Evolutionary conservation across 306 rosid species (phyloP), one percentile per base, ranked within the genome.

Genomic region (Parietaria judaica): DNA sequence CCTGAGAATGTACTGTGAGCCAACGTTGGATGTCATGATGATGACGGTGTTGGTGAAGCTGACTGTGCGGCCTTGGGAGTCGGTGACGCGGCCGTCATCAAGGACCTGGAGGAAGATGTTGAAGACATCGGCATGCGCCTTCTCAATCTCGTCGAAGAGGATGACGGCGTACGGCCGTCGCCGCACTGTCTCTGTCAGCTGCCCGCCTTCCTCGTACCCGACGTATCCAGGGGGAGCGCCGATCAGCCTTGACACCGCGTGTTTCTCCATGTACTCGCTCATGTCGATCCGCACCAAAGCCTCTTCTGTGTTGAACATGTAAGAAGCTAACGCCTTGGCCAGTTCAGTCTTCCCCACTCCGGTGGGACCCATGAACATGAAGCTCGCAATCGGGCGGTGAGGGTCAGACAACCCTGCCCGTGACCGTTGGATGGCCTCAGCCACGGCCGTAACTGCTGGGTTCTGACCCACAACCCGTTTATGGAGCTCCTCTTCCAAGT

Each of bases 171-270:
- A 92, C 1, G 99, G 96, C 73, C 96, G 80, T 78, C 96, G 83
- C 11, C 99, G 95, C 62, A 92, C 88, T n/a, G 68, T 79, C 78
- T 88, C 96, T 3, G 95, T 88, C 71, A 92, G 72, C 65, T 92
- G 99, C 58, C 99, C 99, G 16, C 99, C 99, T 77, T 92, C 99
- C 76, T 92, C 99, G 34, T 88, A 92, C 49, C 99, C 99, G 50
- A 88, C 96, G 65, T 92, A 92, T 70, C 99, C 99, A 48, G 99
- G 99, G 15, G 99, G 99, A 66, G 96, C 99, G 9, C 99, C 99
- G 36, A 92, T 92, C 76, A 92, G 65, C 69, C 99, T 86, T 1
- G 96, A 92, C 35, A 88, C 95, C 0, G 99, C 86, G 59, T 88
- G 99, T 68, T 92, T 88, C 71, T 92, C 99, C 99, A 92, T 92